Evolutionary conservation across 2,329 filamentous ascomycete genomes (phyloP).

Genomic region (Mycosphaerella sp.): DNA sequence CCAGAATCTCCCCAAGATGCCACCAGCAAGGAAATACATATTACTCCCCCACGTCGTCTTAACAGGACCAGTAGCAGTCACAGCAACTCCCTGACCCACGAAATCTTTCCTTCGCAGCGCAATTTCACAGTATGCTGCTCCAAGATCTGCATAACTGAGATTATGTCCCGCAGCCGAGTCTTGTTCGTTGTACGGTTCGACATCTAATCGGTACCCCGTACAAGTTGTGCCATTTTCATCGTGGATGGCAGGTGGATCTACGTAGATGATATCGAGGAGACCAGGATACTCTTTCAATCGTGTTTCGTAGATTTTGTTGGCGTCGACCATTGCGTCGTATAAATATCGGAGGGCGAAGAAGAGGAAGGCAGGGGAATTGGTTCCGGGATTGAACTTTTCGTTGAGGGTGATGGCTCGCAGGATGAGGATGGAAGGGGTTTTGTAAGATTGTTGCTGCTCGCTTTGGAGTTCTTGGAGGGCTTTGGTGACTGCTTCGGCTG

Average conservation of each 20-base stretch:
- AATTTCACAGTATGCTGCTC: conserved; percentile 2
- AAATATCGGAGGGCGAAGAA: conserved; percentile 1
- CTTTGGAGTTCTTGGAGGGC: neutral
- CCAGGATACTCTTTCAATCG: neutral
- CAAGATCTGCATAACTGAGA: conserved; percentile 1
- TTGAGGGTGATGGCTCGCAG: neutral
- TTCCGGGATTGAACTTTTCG: neutral
- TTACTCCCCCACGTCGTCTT: conserved; percentile 2
- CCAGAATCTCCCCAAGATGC: neutral
- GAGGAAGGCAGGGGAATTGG: neutral
- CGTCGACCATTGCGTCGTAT: neutral
- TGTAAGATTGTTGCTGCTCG: neutral
- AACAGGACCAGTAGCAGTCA: neutral
- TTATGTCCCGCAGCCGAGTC: neutral
- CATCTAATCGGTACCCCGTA: conserved; percentile 2
- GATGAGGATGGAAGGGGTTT: neutral
- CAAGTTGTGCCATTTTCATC: neutral
- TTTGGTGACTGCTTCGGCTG: neutral
- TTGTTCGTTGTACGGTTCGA: neutral
- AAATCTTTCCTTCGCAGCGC: neutral
- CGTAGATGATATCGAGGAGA: neutral
- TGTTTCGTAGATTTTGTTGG: neutral
- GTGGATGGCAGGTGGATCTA: conserved; percentile 3
- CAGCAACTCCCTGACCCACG: neutral
- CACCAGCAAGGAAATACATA: neutral